These are phyloP conservation scores for Gillenia trifoliata DNA, from an alignment of 306 rosid species.

Conservation along the genomic window DNA sequence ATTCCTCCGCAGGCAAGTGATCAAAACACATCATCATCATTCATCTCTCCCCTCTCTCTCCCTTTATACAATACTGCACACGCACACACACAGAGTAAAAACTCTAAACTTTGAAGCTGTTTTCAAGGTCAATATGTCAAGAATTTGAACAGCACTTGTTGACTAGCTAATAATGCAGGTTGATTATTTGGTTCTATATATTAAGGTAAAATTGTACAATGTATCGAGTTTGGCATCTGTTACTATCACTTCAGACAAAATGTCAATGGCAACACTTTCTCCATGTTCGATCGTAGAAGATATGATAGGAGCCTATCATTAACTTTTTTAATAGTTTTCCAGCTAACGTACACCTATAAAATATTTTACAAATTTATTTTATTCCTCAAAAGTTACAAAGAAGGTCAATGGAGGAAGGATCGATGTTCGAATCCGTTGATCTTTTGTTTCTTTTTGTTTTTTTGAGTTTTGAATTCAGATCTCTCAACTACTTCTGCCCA, in stretches of 20 bases:
- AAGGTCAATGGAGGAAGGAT: not conserved
- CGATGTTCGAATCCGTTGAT: not conserved
- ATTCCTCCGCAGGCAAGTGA: slow-evolving; percentile 84
- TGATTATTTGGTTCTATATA: too few species aligned
- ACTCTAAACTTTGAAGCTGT: not conserved
- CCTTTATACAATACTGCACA: too few species aligned
- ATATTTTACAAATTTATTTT: not conserved
- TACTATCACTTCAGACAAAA: not conserved
- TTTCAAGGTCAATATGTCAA: not conserved
- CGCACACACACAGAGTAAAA: not conserved
- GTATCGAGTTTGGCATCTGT: too few species aligned
- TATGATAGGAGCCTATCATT: not conserved
- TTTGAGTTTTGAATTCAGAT: not conserved
- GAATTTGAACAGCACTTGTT: not conserved
- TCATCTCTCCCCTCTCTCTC: not conserved
- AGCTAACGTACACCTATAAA: not conserved
- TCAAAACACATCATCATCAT: not conserved
- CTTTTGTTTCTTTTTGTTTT: too few species aligned
- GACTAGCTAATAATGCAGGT: not conserved
- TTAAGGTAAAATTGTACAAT: too few species aligned
- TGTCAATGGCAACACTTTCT: not conserved
- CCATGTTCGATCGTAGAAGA: not conserved
- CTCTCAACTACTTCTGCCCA: not conserved
- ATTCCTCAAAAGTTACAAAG: too few species aligned
- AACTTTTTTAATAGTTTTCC: not conserved